Evolutionary conservation across 768 basidiomycete species (phyloP), one percentile per base, ranked within the genome.

Genomic region (Leucosporidium creatinivorum): DNA sequence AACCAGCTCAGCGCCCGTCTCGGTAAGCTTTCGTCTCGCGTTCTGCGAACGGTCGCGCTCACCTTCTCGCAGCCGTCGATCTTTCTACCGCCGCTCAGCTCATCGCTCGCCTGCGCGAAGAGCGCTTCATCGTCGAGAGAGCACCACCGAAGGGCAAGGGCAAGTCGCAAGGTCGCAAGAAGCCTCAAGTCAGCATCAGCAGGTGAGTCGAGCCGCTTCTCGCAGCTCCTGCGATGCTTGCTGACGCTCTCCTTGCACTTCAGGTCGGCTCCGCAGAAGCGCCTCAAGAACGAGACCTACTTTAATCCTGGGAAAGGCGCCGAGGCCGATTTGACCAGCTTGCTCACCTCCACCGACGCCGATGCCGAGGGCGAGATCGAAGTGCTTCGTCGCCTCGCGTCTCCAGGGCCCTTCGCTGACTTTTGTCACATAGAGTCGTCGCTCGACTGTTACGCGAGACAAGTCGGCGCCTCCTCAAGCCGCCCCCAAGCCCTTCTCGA

Each of bases 111-210:
- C 64, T 72, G 30, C 31, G 57, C 39, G 6, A 21, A 2, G 70
- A 72, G 33, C 33, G 58, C 21, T 72, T 66, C 62, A 13, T 68
- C 31, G 19, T 58, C 56, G 68, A 69, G 59, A 49, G 31, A 44
- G 52, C 58, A 48, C 57, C 50, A 18, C 12, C 28, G n/a, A 19
- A 15, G 31, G 52, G 58, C 63, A 61, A 33, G 48, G n/a, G 23
- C 1, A 31, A 48, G n/a, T 8, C 44, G 28, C 19, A 36, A 19
- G 39, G 31, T 33, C 30, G 21, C 63, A 13, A 33, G 33, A 33
- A 49, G 31, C 33, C 44, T 56, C 58, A 66, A 60, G 62, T 55
- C 26, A 30, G 49, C n/a, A 67, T 68, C 49, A 59, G 68, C 63
- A 68, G 60, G 70, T 66, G 17, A 36, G 67, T 48, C 23, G 13